Evolutionary conservation across 2,329 filamentous ascomycete genomes (phyloP).

Genomic region (Aureobasidium pullulans): DNA sequence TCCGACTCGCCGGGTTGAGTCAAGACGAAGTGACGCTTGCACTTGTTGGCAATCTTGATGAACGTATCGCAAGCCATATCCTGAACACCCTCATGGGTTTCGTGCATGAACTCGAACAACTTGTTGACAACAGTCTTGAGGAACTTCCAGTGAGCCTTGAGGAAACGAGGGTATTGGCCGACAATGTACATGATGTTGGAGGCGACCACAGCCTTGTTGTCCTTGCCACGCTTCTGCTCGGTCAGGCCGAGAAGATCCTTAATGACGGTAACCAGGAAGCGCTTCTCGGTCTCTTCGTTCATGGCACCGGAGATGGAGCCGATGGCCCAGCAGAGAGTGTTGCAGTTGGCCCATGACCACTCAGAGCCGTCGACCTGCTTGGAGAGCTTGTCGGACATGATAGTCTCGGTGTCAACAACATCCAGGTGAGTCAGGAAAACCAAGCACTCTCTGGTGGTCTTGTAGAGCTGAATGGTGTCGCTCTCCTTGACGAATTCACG

Average conservation of each 20-base stretch:
- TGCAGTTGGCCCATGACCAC: conserved; percentile 99
- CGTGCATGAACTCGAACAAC: conserved; percentile 99
- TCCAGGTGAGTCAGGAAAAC: conserved; percentile 97
- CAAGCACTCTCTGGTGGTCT: conserved; percentile 93
- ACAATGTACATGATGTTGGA: conserved; percentile 99
- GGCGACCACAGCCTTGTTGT: conserved; percentile 98
- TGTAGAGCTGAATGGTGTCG: conserved; percentile 98
- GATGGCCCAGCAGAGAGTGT: conserved; percentile 98
- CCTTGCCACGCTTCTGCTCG: conserved; percentile 98
- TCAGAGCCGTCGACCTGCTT: conserved; percentile 91
- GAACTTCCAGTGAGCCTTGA: conserved; percentile 99
- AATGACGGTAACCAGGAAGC: conserved; percentile 96
- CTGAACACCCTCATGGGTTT: conserved; percentile 98
- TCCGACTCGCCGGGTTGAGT: conserved; percentile 90
- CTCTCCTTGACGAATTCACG: conserved; percentile 99
- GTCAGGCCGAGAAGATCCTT: conserved; percentile 95
- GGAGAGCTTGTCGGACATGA: conserved; percentile 98
- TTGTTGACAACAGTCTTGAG: conserved; percentile 99
- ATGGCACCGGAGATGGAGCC: conserved; percentile 97
- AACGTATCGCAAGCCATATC: conserved; percentile 99
- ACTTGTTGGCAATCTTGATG: conserved; percentile 99
- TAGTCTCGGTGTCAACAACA: conserved; percentile 92
- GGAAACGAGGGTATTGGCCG: conserved; percentile 92
- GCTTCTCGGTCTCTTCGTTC: conserved; percentile 99
- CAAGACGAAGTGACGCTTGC: conserved; percentile 93